phyloP scores from a whole-genome alignment of 257 asterid species.

The Solanum okadae region DNA sequence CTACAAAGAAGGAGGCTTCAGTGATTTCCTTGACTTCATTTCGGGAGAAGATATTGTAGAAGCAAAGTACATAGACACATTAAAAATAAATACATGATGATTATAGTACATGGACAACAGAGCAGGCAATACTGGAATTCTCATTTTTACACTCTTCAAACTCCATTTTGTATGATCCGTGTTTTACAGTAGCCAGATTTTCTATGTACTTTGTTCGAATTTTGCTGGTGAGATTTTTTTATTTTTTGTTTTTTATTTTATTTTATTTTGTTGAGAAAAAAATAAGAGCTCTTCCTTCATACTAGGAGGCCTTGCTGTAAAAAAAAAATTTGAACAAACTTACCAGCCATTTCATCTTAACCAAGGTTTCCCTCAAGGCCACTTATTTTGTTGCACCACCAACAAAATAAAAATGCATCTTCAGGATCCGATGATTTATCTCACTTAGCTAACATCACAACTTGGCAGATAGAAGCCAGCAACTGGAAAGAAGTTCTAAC shows the following conservation, averaged over 20 bases:
- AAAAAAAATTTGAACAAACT: neutral
- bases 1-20: conserved; percentile 41
- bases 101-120: neutral
- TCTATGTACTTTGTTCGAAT: neutral
- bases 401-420: neutral
- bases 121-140: neutral
- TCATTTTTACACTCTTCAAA: neutral
- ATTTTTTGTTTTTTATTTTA: neutral
- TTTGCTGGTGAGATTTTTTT: neutral
- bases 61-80: conserved; percentile 31
- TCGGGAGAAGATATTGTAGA: conserved; percentile 25
- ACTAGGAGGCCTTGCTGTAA: neutral
- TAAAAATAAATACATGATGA: conserved; percentile 15
- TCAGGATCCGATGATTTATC: neutral
- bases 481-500: neutral
- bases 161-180: neutral
- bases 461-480: neutral
- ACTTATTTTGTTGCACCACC: neutral
- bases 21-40: conserved; percentile 43
- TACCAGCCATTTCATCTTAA: neutral
- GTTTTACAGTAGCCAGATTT: neutral
- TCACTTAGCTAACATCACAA: neutral
- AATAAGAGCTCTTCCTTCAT: neutral
- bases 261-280: neutral
- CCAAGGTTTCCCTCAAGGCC: neutral